Percentiles rank a stretch among this genome's conserved stretches.
phyloP scores from a whole-genome alignment of 2,329 filamentous ascomycete genomes.

The Cercospora sojina region DNA sequence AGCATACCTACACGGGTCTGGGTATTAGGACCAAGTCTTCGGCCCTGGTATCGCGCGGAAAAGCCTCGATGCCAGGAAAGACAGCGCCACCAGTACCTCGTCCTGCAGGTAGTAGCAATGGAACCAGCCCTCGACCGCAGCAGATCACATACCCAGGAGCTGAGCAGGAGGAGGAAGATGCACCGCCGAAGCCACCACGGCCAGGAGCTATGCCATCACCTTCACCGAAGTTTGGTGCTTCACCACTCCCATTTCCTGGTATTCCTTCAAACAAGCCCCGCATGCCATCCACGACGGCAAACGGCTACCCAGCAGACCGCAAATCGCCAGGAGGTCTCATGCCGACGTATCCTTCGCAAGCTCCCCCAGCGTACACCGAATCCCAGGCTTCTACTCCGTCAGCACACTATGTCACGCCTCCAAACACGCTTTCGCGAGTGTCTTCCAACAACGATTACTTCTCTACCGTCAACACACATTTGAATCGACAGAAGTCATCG shows the following conservation, averaged over 20 bases:
- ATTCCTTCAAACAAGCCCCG: conserved; percentile 31
- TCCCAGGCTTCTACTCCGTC: conserved; percentile 36
- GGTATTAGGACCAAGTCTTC: conserved; percentile 45
- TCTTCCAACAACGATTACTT: conserved; percentile 34
- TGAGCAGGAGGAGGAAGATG: conserved; percentile 35
- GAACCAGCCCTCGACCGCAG: conserved; percentile 6
- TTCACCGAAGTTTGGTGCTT: conserved; percentile 8
- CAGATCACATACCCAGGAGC: conserved; percentile 11
- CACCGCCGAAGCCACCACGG: conserved; percentile 38
- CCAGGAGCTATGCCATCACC: conserved; percentile 28
- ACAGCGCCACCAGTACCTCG: conserved; percentile 9
- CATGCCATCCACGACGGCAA: conserved; percentile 20
- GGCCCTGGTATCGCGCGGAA: conserved; percentile 8
- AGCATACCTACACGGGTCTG: conserved; percentile 48
- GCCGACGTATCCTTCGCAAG: conserved; percentile 15
- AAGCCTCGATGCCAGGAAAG: conserved; percentile 15
- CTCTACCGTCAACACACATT: conserved; percentile 14
- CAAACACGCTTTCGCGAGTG: conserved; percentile 23
- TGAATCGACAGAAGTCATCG: conserved; percentile 27
- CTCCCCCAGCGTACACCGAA: conserved; percentile 27
- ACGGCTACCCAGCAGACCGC: conserved; percentile 26
- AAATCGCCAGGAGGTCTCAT: conserved; percentile 22
- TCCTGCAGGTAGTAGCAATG: conserved; percentile 4
- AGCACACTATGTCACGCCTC: conserved; percentile 36
- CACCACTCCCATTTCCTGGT: conserved; percentile 18